phyloP scores from a whole-genome alignment of 1,139 yeast species.

The Protomyces lactucae-debilis region DNA sequence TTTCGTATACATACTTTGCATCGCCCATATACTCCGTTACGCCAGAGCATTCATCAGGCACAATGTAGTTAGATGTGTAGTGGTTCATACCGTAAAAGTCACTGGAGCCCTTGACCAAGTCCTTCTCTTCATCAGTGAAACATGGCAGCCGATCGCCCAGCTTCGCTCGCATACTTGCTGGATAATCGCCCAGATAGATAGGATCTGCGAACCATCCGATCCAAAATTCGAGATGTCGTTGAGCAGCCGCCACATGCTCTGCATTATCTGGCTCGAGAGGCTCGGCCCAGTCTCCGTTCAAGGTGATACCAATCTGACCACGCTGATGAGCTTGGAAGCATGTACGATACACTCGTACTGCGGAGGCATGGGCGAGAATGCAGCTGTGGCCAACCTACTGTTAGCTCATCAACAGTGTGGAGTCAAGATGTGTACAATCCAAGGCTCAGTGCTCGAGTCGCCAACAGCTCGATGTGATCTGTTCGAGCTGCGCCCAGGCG shows the following conservation, averaged over 20 bases:
- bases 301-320: constrained; percentile 31
- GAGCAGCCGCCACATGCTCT: constrained; percentile 36
- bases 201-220: constrained; percentile 41
- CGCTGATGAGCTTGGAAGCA: constrained; percentile 38
- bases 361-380: constrained; percentile 39
- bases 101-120: constrained; percentile 35
- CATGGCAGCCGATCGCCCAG: constrained; percentile 35
- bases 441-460: constrained; percentile 12
- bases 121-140: constrained; percentile 39
- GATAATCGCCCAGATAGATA: constrained; percentile 41
- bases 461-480: constrained; percentile 14
- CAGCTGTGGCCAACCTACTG: constrained; percentile 37
- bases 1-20: constrained; percentile 34
- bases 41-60: background rate
- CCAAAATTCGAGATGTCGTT: constrained; percentile 36
- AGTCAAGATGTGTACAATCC: background rate
- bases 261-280: constrained; percentile 10
- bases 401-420: background rate
- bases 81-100: constrained; percentile 44
- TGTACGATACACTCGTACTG: constrained; percentile 39
- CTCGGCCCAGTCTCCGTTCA: constrained; percentile 25
- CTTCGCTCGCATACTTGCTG: constrained; percentile 37
- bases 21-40: constrained; percentile 36
- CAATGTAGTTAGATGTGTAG: constrained; percentile 38
- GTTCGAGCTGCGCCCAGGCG: constrained; percentile 13